Conservation (phyloP, 1,284 basidiomycete species). For the Flammula alnicola region DNA sequence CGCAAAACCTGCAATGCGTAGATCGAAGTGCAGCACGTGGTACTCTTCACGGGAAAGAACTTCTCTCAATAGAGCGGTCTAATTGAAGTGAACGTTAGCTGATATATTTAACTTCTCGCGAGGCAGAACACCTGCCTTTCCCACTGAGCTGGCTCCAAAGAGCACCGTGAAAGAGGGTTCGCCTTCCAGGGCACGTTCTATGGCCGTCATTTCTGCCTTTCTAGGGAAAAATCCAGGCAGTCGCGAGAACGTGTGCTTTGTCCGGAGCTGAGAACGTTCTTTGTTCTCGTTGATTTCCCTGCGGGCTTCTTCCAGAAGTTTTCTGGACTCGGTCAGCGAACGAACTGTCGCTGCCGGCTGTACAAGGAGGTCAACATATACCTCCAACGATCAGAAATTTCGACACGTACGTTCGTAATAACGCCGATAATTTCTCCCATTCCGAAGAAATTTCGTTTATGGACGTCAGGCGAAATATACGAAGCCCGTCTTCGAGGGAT, state of each 20-base stretch:
- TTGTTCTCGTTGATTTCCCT: slow-evolving; percentile 70
- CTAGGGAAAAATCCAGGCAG: slow-evolving; percentile 76
- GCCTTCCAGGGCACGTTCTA: slow-evolving; percentile 68
- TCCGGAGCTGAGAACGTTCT: slow-evolving; percentile 66
- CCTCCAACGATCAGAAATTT: slow-evolving; percentile 25
- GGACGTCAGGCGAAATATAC: slow-evolving; percentile 58
- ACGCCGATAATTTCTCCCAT: slow-evolving; percentile 79
- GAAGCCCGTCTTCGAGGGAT: slow-evolving; percentile 66
- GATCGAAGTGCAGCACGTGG: slow-evolving; percentile 82
- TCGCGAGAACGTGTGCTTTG: slow-evolving; percentile 79
- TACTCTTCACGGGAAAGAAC: slow-evolving; percentile 69
- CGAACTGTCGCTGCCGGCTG: slow-evolving; percentile 80
- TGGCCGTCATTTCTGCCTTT: slow-evolving; percentile 62
- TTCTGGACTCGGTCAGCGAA: slow-evolving; percentile 76
- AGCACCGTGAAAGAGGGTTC: slow-evolving; percentile 80
- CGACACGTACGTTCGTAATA: slow-evolving; percentile 67
- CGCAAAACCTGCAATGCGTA: slow-evolving; percentile 83
- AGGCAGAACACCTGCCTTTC: slow-evolving; percentile 57
- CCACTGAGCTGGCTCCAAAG: slow-evolving; percentile 80
- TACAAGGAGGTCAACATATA: slow-evolving; percentile 7
- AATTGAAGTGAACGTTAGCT: slow-evolving; percentile 5
- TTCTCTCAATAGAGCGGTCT: slow-evolving; percentile 80
- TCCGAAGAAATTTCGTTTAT: slow-evolving; percentile 76
- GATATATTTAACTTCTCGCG: background rate
- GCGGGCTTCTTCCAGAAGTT: slow-evolving; percentile 74